A percentile compares a stretch with the other conserved stretches of the same genome.
Evolutionary conservation across 495 filamentous ascomycete species (phyloP).

Genomic region (Amphirosellinia nigrospora): DNA sequence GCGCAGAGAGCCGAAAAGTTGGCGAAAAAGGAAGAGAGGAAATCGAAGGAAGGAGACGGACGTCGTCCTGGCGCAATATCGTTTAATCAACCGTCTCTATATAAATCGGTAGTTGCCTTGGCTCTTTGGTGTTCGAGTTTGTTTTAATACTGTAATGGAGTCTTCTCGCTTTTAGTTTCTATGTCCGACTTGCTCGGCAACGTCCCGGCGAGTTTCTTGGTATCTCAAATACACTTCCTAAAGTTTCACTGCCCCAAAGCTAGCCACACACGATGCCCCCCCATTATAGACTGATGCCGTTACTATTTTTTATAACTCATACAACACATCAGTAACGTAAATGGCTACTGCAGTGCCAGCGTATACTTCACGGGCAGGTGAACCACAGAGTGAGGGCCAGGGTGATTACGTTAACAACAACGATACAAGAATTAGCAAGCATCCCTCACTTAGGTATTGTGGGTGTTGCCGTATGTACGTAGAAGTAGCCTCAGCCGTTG

Average conservation of each 20-base stretch:
- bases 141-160: background rate
- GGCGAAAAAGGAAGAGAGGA: conserved; percentile 27
- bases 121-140: background rate
- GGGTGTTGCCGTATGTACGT: too few species aligned
- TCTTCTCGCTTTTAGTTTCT: background rate
- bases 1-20: conserved; percentile 26
- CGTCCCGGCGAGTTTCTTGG: background rate
- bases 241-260: background rate
- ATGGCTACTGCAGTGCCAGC: too few species aligned
- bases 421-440: too few species aligned
- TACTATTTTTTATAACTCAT: background rate
- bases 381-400: too few species aligned
- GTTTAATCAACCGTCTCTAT: background rate
- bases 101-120: background rate
- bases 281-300: background rate
- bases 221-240: background rate
- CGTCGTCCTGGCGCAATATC: background rate
- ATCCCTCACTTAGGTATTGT: too few species aligned
- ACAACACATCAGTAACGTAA: too few species aligned
- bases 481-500: too few species aligned
- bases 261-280: background rate
- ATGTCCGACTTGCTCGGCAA: background rate
- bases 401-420: too few species aligned
- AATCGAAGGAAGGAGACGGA: conserved; percentile 23
- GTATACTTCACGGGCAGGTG: too few species aligned